Evolutionary conservation across 306 rosid species (phyloP).

Genomic region (Medicago ruthenica): DNA sequence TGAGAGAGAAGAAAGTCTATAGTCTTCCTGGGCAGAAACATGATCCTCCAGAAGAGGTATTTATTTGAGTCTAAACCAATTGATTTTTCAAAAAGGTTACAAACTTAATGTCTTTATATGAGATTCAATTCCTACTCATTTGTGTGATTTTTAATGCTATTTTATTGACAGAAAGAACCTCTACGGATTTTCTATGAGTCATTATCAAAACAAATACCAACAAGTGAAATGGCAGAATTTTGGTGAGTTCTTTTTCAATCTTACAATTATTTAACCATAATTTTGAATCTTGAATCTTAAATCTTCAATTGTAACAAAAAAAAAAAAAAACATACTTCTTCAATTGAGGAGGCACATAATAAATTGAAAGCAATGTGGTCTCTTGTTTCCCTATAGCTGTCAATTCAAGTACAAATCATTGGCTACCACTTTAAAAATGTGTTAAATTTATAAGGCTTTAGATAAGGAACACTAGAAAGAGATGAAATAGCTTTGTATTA

Average conservation of each 20-base stretch:
- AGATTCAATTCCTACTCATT: conserved; percentile 22
- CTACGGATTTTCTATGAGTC: conserved; percentile 87
- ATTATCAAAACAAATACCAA: conserved; percentile 84
- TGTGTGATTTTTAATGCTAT: conserved; percentile 33
- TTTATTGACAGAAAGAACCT: conserved; percentile 85
- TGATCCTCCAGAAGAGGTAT: conserved; percentile 95
- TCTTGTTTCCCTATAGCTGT: background rate
- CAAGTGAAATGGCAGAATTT: conserved; percentile 94
- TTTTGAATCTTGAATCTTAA: background rate
- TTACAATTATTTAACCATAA: background rate
- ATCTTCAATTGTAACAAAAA: too few relatives aligned
- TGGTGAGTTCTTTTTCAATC: conserved; percentile 55
- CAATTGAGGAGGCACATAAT: background rate
- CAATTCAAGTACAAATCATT: background rate
- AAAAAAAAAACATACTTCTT: background rate
- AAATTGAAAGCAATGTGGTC: background rate
- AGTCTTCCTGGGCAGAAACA: conserved; percentile 83
- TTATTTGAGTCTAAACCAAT: conserved; percentile 17
- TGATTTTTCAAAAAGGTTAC: conserved; percentile 22
- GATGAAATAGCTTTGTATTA: background rate
- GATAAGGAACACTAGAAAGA: background rate
- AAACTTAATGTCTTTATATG: conserved; percentile 16
- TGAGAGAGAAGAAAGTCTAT: conserved; percentile 77
- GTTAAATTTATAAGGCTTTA: background rate
- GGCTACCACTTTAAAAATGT: background rate